Evolutionary conservation across 2,329 filamentous ascomycete genomes (phyloP).

Genomic region (Stenocarpella maydis): DNA sequence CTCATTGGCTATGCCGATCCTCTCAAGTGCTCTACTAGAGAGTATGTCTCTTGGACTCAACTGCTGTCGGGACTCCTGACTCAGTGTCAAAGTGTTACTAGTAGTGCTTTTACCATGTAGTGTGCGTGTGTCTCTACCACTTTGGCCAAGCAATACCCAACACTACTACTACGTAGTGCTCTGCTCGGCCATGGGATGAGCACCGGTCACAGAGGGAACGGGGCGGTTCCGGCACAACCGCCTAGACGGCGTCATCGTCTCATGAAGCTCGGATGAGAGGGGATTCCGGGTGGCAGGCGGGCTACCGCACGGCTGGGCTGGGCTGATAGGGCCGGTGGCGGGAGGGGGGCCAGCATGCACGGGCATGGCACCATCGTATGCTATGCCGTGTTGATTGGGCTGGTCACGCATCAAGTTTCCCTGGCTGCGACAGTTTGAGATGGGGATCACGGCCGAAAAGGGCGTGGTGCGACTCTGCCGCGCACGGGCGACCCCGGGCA

Average conservation of each 20-base stretch:
- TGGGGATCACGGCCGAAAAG: conserved; percentile 36
- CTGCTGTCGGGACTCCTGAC: too few relatives aligned
- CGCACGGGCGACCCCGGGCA: background rate
- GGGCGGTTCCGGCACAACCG: conserved; percentile 13
- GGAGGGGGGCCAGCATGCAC: background rate
- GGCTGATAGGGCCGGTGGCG: too few relatives aligned
- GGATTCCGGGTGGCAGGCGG: conserved; percentile 19
- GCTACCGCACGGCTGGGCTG: background rate
- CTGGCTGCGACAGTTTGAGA: conserved; percentile 40
- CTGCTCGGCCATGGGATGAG: conserved; percentile 5
- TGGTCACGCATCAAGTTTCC: conserved; percentile 37
- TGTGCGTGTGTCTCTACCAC: background rate
- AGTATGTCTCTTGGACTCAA: too few relatives aligned
- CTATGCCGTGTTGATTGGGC: conserved; percentile 37
- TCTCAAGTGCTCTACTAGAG: too few relatives aligned
- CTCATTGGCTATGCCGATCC: too few relatives aligned
- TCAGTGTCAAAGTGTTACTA: background rate
- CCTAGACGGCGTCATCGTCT: conserved; percentile 21
- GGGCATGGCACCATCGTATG: conserved; percentile 27
- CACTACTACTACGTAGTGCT: background rate
- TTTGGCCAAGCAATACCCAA: background rate
- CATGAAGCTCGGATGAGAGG: conserved; percentile 25
- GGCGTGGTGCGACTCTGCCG: conserved; percentile 13
- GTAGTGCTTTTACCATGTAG: background rate
- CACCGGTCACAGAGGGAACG: background rate